phyloP scores from a whole-genome alignment of 140 eudicot species.

The Ambrosia hybrid region DNA sequence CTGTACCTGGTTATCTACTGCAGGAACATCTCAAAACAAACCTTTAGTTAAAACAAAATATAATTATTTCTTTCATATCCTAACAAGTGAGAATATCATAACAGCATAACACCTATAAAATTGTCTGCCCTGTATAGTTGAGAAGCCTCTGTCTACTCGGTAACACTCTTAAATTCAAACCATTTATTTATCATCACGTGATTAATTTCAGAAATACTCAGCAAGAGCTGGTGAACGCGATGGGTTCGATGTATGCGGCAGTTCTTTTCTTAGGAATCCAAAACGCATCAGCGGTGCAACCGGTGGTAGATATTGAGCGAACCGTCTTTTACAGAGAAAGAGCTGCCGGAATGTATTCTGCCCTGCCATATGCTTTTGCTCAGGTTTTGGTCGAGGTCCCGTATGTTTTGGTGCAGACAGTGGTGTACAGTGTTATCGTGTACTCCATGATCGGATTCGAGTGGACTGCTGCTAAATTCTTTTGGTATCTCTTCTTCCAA shows the following conservation, averaged over 20 bases:
- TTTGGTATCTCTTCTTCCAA: conserved; percentile 51
- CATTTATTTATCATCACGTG: neutral
- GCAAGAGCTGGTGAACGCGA: conserved; percentile 58
- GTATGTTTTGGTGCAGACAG: conserved; percentile 45
- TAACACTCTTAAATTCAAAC: too few species aligned
- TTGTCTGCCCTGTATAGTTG: too few species aligned
- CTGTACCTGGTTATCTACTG: too few species aligned
- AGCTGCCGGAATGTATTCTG: conserved; percentile 81
- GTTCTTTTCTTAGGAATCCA: conserved; percentile 55
- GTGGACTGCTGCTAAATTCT: conserved; percentile 57
- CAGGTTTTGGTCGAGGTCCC: conserved; percentile 77
- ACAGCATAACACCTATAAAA: too few species aligned
- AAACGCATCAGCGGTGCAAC: conserved; percentile 57
- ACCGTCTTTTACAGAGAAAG: conserved; percentile 72
- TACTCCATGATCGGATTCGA: conserved; percentile 67
- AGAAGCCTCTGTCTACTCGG: too few species aligned
- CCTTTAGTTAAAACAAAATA: too few species aligned
- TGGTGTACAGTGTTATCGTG: conserved; percentile 47
- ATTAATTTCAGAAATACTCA: conserved; percentile 27
- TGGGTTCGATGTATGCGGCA: conserved; percentile 70
- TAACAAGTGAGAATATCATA: too few species aligned
- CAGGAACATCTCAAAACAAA: too few species aligned
- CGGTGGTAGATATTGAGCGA: conserved; percentile 64
- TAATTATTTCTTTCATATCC: too few species aligned
- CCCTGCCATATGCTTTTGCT: conserved; percentile 66